A percentile compares a stretch with the other conserved stretches of the same genome.
phyloP scores from a whole-genome alignment of 352 stramenopile genomes.

The Globisporangium nodosum region DNA sequence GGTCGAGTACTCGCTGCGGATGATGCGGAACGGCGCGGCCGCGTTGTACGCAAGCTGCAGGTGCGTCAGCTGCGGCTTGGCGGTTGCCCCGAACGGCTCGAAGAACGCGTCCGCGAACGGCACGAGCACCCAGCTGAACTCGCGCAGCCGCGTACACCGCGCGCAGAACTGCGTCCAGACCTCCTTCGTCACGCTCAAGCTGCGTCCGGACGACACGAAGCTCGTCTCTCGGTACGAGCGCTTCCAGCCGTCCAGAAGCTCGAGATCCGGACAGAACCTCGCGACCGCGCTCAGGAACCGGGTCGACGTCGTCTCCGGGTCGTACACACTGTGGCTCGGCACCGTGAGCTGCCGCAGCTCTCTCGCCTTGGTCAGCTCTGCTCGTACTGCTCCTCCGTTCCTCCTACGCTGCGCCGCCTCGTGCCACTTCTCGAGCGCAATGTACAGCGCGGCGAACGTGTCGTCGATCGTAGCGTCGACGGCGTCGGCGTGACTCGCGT shows the following conservation, averaged over 20 bases:
- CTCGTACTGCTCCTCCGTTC: constrained; percentile 22
- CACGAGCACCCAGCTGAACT: constrained; percentile 69
- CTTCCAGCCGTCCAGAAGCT: constrained; percentile 69
- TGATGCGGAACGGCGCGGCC: constrained; percentile 38
- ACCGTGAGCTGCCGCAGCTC: constrained; percentile 10
- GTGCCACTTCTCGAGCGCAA: constrained; percentile 22
- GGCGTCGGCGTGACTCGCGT: constrained; percentile 20
- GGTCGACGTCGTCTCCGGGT: constrained; percentile 18
- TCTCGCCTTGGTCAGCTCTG: background rate
- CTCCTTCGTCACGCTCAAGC: constrained; percentile 22
- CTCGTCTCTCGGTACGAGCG: constrained; percentile 37
- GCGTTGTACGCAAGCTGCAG: constrained; percentile 51
- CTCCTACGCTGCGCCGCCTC: constrained; percentile 19
- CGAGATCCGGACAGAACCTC: constrained; percentile 37
- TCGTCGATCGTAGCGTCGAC: constrained; percentile 36
- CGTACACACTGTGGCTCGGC: constrained; percentile 5
- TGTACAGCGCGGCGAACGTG: constrained; percentile 28
- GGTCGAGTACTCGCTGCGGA: constrained; percentile 44
- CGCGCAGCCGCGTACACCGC: constrained; percentile 29
- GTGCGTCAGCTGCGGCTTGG: constrained; percentile 30
- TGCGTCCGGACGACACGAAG: constrained; percentile 32
- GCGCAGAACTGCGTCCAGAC: constrained; percentile 43
- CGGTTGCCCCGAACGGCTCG: constrained; percentile 32
- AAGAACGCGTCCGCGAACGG: constrained; percentile 69
- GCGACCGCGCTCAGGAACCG: constrained; percentile 25